Base-by-base conservation (phyloP, 192 early-diverging fungal genomes). In the Coemansia sp. region DNA sequence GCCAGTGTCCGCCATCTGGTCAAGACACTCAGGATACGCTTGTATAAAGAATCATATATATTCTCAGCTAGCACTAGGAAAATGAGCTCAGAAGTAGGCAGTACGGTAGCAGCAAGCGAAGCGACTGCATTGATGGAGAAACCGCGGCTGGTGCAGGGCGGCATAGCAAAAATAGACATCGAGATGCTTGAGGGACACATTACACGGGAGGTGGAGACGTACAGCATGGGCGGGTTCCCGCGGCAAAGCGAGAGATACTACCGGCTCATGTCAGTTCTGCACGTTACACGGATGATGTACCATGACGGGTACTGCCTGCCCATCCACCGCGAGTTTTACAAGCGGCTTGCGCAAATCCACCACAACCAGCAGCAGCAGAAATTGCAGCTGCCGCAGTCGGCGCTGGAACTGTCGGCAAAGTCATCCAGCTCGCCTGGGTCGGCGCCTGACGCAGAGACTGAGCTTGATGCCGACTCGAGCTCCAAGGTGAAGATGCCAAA, bases 231-330 rank as follows among this genome's bases (percentile, higher is more conserved):
- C 22, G 65, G 64, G 19, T 78, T 63, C 32, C 75, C 75, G 15
- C 75, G 75, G 11, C 68, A 78, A 49, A 69, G 65, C 56, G 63
- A 71, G 54, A 56, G 75, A 40, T 78, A 78, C 65, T 78, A 78
- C 54, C 56, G 63, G 30, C 64, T 78, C 5, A 78, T 78, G 75
- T 78, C 75, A 8, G 75, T 71, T 27, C 65, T 78, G 15, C 75
- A 78, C 40, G 67, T 78, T 4, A 43, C 69, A 3, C 63, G 75
- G 14, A 72, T 78, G 63, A 61, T 78, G 15, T 78, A 63, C 53
- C 75, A 78, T 14, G 75, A 78, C 51, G 69, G 69, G 8, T 61
- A 65, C 48, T 78, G 75, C 64, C 36, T 53, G 53, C 75, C 75
- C 3, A 58, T 78, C 22, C 75, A 78, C 37, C 68, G 75, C 40